These are phyloP conservation scores for Pachysandra terminalis DNA, from an alignment of 164 flowering plant species.

Conservation along the genomic window DNA sequence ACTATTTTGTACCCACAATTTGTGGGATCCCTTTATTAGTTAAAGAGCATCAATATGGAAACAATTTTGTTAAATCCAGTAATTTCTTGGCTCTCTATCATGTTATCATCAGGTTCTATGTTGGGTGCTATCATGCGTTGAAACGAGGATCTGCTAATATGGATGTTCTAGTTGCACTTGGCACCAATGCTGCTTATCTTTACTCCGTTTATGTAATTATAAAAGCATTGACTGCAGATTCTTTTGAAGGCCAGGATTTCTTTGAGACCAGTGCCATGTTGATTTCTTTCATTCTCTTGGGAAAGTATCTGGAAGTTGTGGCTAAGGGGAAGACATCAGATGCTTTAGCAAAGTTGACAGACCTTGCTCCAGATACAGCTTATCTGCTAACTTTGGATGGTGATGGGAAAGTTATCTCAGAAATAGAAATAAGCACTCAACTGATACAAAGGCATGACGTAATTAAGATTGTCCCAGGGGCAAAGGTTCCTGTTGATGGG, in stretches of 20 bases:
- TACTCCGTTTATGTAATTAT: slow-evolving; percentile 67
- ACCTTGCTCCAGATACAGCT: slow-evolving; percentile 83
- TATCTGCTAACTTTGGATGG: slow-evolving; percentile 47
- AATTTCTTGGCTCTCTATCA: slow-evolving; percentile 5
- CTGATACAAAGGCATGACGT: slow-evolving; percentile 81
- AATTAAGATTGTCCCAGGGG: slow-evolving; percentile 83
- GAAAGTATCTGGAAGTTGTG: slow-evolving; percentile 83
- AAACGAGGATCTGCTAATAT: slow-evolving; percentile 76
- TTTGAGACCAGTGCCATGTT: slow-evolving; percentile 97
- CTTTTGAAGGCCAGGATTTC: slow-evolving; percentile 83
- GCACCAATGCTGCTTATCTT: slow-evolving; percentile 96
- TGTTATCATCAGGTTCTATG: slow-evolving; percentile 61
- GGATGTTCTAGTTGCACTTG: slow-evolving; percentile 97
- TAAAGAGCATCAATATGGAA: background rate
- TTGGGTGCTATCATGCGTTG: slow-evolving; percentile 83
- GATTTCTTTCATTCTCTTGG: slow-evolving; percentile 87
- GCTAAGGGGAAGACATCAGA: slow-evolving; percentile 95
- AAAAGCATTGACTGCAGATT: slow-evolving; percentile 55
- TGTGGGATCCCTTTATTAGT: slow-evolving; percentile 1
- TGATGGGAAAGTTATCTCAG: slow-evolving; percentile 64
- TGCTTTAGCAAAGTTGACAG: slow-evolving; percentile 84
- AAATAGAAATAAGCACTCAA: slow-evolving; percentile 73
- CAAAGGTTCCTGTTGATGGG: slow-evolving; percentile 89
- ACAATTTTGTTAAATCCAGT: background rate
- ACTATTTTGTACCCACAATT: background rate